These are phyloP conservation scores for Carpinus fangiana DNA, from an alignment of 306 rosid species.

Conservation along the genomic window DNA sequence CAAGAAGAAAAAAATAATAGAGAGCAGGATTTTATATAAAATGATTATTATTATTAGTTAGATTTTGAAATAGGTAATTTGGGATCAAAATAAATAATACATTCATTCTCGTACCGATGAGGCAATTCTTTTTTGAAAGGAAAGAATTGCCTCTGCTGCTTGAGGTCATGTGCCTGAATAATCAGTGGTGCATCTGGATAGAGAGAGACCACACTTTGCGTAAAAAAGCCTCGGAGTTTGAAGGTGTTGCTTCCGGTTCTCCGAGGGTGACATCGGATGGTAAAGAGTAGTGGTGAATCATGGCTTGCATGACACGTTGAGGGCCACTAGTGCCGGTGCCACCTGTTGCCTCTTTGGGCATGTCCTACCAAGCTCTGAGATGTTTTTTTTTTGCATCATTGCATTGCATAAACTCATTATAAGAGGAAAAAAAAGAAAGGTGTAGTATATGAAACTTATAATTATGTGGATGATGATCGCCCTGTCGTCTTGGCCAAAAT, in stretches of 20 bases:
- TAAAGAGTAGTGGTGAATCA: background rate
- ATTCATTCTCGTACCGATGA: too few relatives aligned
- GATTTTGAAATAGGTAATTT: too few relatives aligned
- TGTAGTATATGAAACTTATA: background rate
- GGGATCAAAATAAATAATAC: too few relatives aligned
- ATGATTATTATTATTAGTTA: too few relatives aligned
- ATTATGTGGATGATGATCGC: background rate
- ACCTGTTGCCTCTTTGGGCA: background rate
- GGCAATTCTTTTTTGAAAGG: too few relatives aligned
- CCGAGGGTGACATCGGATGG: slow-evolving; percentile 2
- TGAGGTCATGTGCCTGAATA: background rate
- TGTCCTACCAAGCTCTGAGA: background rate
- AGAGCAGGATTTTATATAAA: too few relatives aligned
- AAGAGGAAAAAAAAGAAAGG: too few relatives aligned
- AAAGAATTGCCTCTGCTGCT: too few relatives aligned
- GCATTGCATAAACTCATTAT: background rate
- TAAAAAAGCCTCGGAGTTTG: background rate
- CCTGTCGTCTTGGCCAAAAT: background rate
- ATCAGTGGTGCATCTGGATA: background rate
- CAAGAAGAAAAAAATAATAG: too few relatives aligned
- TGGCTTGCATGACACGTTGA: background rate
- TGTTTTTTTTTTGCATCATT: background rate
- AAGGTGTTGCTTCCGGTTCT: background rate
- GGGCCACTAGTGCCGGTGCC: background rate
- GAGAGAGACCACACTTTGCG: too few relatives aligned